Percentiles rank a stretch among this genome's conserved stretches.
Conservation (phyloP, 495 filamentous ascomycete genomes). For the Xylaria curta region DNA sequence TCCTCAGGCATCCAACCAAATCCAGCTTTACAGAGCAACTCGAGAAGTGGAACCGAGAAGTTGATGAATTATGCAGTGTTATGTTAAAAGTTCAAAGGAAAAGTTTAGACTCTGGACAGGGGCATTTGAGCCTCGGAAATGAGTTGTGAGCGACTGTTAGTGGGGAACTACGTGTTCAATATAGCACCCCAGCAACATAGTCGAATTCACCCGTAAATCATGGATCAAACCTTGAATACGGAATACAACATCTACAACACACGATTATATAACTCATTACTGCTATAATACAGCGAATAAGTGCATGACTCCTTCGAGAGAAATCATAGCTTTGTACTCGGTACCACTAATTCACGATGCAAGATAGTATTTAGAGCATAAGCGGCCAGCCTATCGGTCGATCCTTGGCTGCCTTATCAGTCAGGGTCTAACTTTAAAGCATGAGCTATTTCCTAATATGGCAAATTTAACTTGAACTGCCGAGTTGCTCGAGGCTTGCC, state of each 20-base stretch:
- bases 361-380: conserved; percentile 3
- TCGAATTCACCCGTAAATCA: background rate
- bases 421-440: background rate
- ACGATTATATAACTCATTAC: background rate
- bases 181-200: background rate
- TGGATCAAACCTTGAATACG: too few relatives aligned
- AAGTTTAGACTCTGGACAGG: background rate
- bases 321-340: conserved; percentile 6
- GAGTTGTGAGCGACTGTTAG: conserved; percentile 18
- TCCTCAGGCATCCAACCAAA: background rate
- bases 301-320: background rate
- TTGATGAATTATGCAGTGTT: conserved; percentile 1
- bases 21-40: background rate
- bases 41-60: background rate
- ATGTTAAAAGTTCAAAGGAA: background rate
- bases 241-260: too few relatives aligned
- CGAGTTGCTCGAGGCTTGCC: background rate
- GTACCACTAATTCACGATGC: conserved; percentile 27
- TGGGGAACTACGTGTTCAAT: background rate
- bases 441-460: conserved; percentile 18
- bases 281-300: background rate
- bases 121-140: conserved; percentile 17
- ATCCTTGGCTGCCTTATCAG: background rate
- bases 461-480: conserved; percentile 15
- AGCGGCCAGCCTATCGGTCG: conserved; percentile 2